These are phyloP conservation scores for Chamaecrista fasciculata DNA, from an alignment of 306 rosid genomes.

Conservation along the genomic window DNA sequence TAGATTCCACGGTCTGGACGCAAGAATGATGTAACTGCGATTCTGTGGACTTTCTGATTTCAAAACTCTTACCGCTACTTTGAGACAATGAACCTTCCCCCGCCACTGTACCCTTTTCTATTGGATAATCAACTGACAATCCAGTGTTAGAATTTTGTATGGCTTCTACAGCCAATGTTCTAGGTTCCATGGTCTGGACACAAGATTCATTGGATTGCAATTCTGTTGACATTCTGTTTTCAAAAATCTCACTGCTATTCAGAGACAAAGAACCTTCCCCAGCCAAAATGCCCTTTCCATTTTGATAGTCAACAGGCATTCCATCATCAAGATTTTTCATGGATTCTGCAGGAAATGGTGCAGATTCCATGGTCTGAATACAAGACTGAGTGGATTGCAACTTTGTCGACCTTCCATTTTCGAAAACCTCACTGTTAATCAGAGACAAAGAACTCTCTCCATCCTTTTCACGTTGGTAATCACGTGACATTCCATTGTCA, in stretches of 20 bases:
- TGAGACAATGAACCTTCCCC: slow-evolving; percentile 28
- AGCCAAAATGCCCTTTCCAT: slow-evolving; percentile 30
- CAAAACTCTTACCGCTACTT: slow-evolving; percentile 14
- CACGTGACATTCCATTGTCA: slow-evolving; percentile 24
- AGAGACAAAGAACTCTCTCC: slow-evolving; percentile 29
- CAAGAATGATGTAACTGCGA: slow-evolving; percentile 8
- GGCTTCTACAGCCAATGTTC: slow-evolving; percentile 29
- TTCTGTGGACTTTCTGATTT: slow-evolving; percentile 31
- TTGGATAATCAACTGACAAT: slow-evolving; percentile 12
- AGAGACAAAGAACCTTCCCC: slow-evolving; percentile 29
- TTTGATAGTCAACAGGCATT: slow-evolving; percentile 7
- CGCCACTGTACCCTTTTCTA: slow-evolving; percentile 30
- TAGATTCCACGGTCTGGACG: slow-evolving; percentile 15
- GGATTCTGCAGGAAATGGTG: slow-evolving; percentile 30
- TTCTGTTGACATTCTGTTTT: slow-evolving; percentile 35
- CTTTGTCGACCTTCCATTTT: slow-evolving; percentile 34
- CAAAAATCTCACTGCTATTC: slow-evolving; percentile 13
- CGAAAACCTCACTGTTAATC: slow-evolving; percentile 11
- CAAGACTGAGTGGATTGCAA: slow-evolving; percentile 5
- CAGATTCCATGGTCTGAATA: slow-evolving; percentile 15
- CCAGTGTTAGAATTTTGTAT: slow-evolving; percentile 26
- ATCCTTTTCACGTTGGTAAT: slow-evolving; percentile 30
- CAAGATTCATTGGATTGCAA: slow-evolving; percentile 5
- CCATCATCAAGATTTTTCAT: slow-evolving; percentile 26
- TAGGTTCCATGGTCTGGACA: slow-evolving; percentile 15